A percentile compares a stretch with the other conserved stretches of the same genome.
Evolutionary conservation across 371 early-diverging fungal genomes (phyloP).

Genomic region (Saksenaea oblongispora): DNA sequence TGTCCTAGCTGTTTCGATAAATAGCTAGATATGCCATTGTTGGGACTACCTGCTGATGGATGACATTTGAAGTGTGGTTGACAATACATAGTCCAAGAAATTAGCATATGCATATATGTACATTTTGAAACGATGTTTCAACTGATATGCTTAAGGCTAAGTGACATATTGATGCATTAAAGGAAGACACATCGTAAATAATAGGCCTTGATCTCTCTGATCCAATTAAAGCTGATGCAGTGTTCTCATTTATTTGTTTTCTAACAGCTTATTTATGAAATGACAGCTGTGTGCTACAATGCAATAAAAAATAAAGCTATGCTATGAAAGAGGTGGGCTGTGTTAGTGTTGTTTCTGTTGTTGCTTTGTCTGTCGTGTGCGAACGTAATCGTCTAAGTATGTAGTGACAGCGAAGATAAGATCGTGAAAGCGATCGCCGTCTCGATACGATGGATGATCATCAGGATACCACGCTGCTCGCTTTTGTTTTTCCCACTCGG

Average conservation of each 20-base stretch:
- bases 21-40: too few relatives aligned
- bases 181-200: too few relatives aligned
- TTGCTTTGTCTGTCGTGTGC: not conserved
- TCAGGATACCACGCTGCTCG: constrained; percentile 30
- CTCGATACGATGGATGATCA: constrained; percentile 17
- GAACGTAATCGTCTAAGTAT: constrained; percentile 26
- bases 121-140: too few relatives aligned
- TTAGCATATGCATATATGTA: too few relatives aligned
- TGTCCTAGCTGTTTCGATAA: too few relatives aligned
- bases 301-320: not conserved
- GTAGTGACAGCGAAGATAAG: constrained; percentile 22
- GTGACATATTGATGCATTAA: too few relatives aligned
- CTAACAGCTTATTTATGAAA: not conserved
- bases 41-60: too few relatives aligned
- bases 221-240: too few relatives aligned
- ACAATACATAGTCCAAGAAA: too few relatives aligned
- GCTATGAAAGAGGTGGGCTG: not conserved
- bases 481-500: constrained; percentile 41
- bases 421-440: constrained; percentile 29
- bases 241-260: not conserved
- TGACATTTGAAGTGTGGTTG: too few relatives aligned
- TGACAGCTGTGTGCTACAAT: not conserved
- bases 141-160: too few relatives aligned
- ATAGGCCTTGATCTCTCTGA: too few relatives aligned
- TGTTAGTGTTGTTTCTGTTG: not conserved